phyloP scores from a whole-genome alignment of 306 rosid genomes.

The Oemleria cerasiformis region DNA sequence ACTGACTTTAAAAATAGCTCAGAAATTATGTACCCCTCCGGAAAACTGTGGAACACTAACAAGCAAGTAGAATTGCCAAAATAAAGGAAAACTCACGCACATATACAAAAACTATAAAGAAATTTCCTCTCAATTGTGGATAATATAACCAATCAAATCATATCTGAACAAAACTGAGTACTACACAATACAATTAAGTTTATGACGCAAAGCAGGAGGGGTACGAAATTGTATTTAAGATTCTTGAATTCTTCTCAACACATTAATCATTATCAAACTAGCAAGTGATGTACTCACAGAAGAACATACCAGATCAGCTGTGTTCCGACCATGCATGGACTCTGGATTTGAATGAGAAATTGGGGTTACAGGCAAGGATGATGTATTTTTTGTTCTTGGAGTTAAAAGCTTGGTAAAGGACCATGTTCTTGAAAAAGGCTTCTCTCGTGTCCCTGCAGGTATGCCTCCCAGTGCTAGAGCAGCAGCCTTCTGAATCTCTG shows the following conservation, averaged over 20 bases:
- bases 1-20: neutral
- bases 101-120: neutral
- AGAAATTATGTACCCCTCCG: neutral
- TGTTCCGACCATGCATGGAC: constrained; percentile 52
- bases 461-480: constrained; percentile 47
- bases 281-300: constrained; percentile 37
- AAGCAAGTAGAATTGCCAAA: constrained; percentile 10
- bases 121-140: neutral
- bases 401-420: constrained; percentile 51
- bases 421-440: constrained; percentile 50
- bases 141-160: neutral
- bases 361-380: constrained; percentile 63
- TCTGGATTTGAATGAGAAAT: constrained; percentile 56
- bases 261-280: constrained; percentile 8
- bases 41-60: neutral
- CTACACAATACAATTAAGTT: neutral
- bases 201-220: neutral
- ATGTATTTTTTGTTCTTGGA: constrained; percentile 35
- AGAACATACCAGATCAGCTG: constrained; percentile 18
- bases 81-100: neutral
- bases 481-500: constrained; percentile 60
- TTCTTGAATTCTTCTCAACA: neutral
- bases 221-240: neutral
- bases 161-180: too few species aligned
- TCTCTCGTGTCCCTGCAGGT: constrained; percentile 36